These are phyloP conservation scores for Penicillium sp. DNA, from an alignment of 2,329 filamentous ascomycete genomes.

Conservation along the genomic window DNA sequence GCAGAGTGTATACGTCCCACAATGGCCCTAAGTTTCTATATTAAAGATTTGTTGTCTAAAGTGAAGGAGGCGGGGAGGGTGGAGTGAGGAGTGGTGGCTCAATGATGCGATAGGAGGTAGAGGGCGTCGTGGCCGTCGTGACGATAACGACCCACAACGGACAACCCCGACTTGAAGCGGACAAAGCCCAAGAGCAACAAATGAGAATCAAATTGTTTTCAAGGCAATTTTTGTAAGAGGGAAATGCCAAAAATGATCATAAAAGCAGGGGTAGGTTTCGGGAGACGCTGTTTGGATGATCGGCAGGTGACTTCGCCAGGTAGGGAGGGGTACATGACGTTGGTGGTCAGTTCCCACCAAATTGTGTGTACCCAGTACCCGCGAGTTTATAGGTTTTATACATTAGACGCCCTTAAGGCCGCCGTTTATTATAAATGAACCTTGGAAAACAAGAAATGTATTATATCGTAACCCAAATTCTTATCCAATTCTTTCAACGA, in stretches of 20 bases:
- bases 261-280: constrained; percentile 8
- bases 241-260: not conserved
- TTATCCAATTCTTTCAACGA: constrained; percentile 13
- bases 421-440: not conserved
- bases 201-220: not conserved
- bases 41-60: not conserved
- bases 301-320: constrained; percentile 27
- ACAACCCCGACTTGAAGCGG: constrained; percentile 1
- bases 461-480: constrained; percentile 5
- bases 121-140: constrained; percentile 14
- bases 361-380: not conserved
- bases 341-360: not conserved
- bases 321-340: constrained; percentile 22
- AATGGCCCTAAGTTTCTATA: not conserved
- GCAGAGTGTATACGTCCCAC: not conserved
- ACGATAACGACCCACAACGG: constrained; percentile 24
- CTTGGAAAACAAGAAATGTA: not conserved
- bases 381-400: not conserved
- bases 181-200: not conserved
- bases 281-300: constrained; percentile 13
- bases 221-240: constrained; percentile 2
- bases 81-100: constrained; percentile 6
- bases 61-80: constrained; percentile 1
- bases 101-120: constrained; percentile 20
- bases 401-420: not conserved